Percentiles rank a stretch among this genome's conserved stretches.
Evolutionary conservation across 2,329 filamentous ascomycete genomes (phyloP).

Genomic region (Penicillium sp.): DNA sequence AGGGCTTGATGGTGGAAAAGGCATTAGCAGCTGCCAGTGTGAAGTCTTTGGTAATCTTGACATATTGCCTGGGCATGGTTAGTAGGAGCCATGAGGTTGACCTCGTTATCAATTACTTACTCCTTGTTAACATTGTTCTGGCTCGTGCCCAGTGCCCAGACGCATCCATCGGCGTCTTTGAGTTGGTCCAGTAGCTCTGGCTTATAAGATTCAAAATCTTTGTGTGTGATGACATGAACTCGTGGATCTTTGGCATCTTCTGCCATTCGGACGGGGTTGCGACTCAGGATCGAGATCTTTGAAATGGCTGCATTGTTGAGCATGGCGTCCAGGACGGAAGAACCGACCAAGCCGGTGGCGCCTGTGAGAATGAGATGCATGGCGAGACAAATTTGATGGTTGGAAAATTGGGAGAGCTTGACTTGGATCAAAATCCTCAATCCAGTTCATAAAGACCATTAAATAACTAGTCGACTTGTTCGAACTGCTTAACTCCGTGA

Average conservation of each 20-base stretch:
- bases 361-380: constrained; percentile 63
- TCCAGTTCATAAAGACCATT: too few relatives aligned
- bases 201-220: constrained; percentile 65
- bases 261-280: constrained; percentile 65
- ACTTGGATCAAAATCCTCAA: too few relatives aligned
- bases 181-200: constrained; percentile 60
- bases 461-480: too few relatives aligned
- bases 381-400: neutral
- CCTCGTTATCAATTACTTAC: constrained; percentile 37
- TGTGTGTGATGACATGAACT: constrained; percentile 67
- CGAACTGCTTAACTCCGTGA: too few relatives aligned
- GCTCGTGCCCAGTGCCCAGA: constrained; percentile 73
- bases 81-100: neutral
- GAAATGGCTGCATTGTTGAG: constrained; percentile 36
- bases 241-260: constrained; percentile 46
- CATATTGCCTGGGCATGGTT: constrained; percentile 55
- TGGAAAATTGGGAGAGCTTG: too few relatives aligned
- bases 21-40: constrained; percentile 64
- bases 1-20: constrained; percentile 54
- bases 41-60: constrained; percentile 68
- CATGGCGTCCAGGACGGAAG: constrained; percentile 62
- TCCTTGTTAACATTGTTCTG: constrained; percentile 61
- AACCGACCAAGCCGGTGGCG: constrained; percentile 68
- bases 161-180: constrained; percentile 65
- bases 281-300: constrained; percentile 65